Conservation (phyloP, 257 asterid genomes). For the Mentha longifolia region DNA sequence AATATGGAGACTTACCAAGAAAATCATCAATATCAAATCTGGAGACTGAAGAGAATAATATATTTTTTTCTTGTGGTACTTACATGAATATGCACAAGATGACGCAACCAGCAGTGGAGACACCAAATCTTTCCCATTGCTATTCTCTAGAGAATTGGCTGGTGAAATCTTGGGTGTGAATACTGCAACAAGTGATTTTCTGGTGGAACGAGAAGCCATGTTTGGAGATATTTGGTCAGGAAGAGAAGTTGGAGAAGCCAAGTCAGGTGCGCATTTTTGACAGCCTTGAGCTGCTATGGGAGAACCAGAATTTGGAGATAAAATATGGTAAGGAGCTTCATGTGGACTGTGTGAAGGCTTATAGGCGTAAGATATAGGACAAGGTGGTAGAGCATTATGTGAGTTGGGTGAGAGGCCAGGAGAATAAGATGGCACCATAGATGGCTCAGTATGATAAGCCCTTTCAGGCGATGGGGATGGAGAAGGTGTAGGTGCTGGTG, state of each 20-base stretch:
- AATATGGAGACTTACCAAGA: not conserved
- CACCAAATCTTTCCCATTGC: slow-evolving; percentile 37
- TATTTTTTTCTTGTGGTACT: slow-evolving; percentile 40
- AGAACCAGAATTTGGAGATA: slow-evolving; percentile 38
- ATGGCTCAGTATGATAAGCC: slow-evolving; percentile 37
- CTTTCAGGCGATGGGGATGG: slow-evolving; percentile 36
- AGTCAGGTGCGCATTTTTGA: slow-evolving; percentile 47
- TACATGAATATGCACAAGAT: slow-evolving; percentile 52
- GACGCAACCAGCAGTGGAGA: slow-evolving; percentile 51
- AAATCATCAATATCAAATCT: slow-evolving; percentile 11
- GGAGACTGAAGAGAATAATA: slow-evolving; percentile 25
- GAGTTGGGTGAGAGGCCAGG: slow-evolving; percentile 45
- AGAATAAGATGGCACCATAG: slow-evolving; percentile 48
- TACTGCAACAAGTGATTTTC: slow-evolving; percentile 39
- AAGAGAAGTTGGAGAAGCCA: slow-evolving; percentile 46
- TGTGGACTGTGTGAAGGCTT: slow-evolving; percentile 41
- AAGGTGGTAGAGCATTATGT: slow-evolving; percentile 37
- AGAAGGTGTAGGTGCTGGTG: slow-evolving; percentile 43
- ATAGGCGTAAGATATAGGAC: slow-evolving; percentile 37
- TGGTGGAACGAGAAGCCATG: slow-evolving; percentile 43
- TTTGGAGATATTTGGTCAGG: slow-evolving; percentile 34
- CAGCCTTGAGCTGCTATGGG: slow-evolving; percentile 35
- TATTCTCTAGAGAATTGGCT: slow-evolving; percentile 43
- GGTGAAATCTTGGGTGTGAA: slow-evolving; percentile 37
- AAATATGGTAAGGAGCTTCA: slow-evolving; percentile 27